Evolutionary conservation across 306 rosid species (phyloP), one percentile per base, ranked within the genome.

Genomic region (Rubus parviflorus): DNA sequence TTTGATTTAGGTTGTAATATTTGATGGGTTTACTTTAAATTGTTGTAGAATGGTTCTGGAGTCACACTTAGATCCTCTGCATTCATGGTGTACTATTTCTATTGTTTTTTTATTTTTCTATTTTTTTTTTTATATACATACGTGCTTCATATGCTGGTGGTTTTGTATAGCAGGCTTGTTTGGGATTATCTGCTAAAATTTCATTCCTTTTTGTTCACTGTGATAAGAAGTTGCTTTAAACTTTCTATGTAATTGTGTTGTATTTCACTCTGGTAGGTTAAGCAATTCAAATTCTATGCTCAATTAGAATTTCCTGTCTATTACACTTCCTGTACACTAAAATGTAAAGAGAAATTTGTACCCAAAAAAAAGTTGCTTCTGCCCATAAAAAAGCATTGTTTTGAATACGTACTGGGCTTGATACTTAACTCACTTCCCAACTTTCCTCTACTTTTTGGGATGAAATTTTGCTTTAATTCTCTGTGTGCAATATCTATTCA

Each of bases 1-100:
- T 81, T 69, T 6, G 58, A 8, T 77, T 86, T 82, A 70, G 91
- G 90, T 83, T 86, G 76, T 77, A 22, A 42, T 68, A 17, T 60
- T 74, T 76, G 35, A 7, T 61, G 69, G 54, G 2, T 76, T 68
- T 76, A 42, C 60, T 70, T 83, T 37, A 25, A 47, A 20, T 25
- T 69, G 7, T n/a, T 49, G 22, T 57, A 13, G 70, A 37, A 85
- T 71, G 77, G 54, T 3, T 78, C 43, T 30, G 46, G 1, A 30
- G 35, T 30, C 2, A 30, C 35, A 30, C 35, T 30, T 51, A 42
- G 38, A 77, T 83, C 47, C 42, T 58, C 23, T 20, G 5, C 43
- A 35, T 64, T 42, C 7, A 42, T 4, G 46, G 6, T 42, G 46
- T 42, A 42, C 46, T 38, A 69, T 25, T 69, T 14, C 43, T 45